Percentiles rank a stretch among this genome's conserved stretches.
Conservation (phyloP, 1,139 yeast genomes). For the Sugiyamaella castrensis region DNA sequence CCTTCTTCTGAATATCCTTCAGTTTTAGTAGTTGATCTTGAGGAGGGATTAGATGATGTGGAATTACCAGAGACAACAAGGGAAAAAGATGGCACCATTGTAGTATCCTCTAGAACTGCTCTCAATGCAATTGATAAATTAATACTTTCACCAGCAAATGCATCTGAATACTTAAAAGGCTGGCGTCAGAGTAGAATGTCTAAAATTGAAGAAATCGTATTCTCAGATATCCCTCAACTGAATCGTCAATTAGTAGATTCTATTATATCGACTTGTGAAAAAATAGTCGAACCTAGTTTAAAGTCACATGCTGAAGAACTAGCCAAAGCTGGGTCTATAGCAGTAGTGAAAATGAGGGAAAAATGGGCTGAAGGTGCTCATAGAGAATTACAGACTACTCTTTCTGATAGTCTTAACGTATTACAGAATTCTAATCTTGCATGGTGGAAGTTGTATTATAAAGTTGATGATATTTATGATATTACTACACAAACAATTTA, state of each 20-base stretch:
- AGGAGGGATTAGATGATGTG: constrained; percentile 10
- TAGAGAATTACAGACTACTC: constrained; percentile 37
- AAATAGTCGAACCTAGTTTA: constrained; percentile 23
- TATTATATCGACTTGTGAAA: constrained; percentile 31
- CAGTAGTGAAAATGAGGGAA: constrained; percentile 27
- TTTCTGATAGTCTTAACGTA: constrained; percentile 29
- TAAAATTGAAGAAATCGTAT: constrained; percentile 26
- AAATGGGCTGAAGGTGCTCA: constrained; percentile 41
- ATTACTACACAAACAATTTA: constrained; percentile 23
- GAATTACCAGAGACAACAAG: constrained; percentile 6
- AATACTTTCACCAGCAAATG: constrained; percentile 32
- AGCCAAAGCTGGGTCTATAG: constrained; percentile 22
- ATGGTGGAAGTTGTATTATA: constrained; percentile 41
- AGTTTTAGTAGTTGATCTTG: constrained; percentile 26
- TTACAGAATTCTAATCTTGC: constrained; percentile 30
- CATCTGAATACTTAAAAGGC: constrained; percentile 27
- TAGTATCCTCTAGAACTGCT: constrained; percentile 28
- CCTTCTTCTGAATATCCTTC: constrained; percentile 18
- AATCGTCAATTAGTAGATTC: constrained; percentile 25
- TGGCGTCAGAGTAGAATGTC: constrained; percentile 29
- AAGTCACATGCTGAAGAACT: constrained; percentile 14
- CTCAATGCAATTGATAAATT: constrained; percentile 30
- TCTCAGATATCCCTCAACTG: constrained; percentile 19
- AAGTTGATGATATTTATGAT: constrained; percentile 39
- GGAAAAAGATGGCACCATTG: constrained; percentile 11